Conservation (phyloP, 805 yeast species). For the Candida easanensis region DNA sequence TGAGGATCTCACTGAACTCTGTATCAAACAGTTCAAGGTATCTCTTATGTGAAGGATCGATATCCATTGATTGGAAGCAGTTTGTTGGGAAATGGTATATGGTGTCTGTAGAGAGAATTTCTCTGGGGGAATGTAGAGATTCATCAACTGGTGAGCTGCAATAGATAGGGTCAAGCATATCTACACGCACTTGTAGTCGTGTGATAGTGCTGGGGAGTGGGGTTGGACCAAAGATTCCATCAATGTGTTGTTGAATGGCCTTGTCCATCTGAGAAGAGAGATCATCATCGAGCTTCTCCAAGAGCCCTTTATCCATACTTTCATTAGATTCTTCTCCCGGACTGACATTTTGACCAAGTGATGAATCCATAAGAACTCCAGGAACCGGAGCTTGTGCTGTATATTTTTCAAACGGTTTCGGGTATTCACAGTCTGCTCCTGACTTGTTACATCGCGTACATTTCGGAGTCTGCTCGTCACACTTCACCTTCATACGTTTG, state of each 20-base stretch:
- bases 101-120: constrained; percentile 11
- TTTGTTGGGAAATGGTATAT: constrained; percentile 18
- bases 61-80: constrained; percentile 14
- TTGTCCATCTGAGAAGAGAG: constrained; percentile 19
- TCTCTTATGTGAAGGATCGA: constrained; percentile 17
- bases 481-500: constrained; percentile 40
- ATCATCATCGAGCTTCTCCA: constrained; percentile 22
- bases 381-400: not conserved
- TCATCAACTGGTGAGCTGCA: not conserved
- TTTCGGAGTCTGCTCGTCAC: constrained; percentile 18
- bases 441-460: constrained; percentile 17
- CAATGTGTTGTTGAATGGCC: constrained; percentile 13
- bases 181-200: constrained; percentile 6
- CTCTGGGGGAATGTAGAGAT: not conserved
- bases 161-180: constrained; percentile 7
- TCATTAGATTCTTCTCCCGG: constrained; percentile 1
- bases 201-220: constrained; percentile 11
- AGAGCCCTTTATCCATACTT: constrained; percentile 10
- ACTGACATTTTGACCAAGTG: not conserved
- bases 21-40: constrained; percentile 25
- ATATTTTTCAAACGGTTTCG: not conserved
- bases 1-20: constrained; percentile 21
- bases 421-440: constrained; percentile 9
- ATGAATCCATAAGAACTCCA: too few relatives aligned
- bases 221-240: constrained; percentile 2